Evolutionary conservation across 441 rosid species (phyloP), one percentile per base, ranked within the genome.

Genomic region (Syzygium syzygioides): DNA sequence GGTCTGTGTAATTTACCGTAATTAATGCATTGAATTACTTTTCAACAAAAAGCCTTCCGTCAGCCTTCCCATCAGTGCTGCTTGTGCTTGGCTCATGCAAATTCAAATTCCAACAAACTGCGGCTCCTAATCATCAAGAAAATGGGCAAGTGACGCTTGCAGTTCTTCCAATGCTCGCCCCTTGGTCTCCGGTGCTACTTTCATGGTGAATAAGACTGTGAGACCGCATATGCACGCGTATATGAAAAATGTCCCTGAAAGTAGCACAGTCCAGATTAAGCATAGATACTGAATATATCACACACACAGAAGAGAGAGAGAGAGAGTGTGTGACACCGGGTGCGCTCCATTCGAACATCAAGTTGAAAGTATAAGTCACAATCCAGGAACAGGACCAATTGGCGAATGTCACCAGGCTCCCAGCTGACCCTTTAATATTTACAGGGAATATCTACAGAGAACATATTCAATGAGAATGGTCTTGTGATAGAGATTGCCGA

Each of bases 131-230:
- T 30, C 79, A 32, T 32, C 32, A 9, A 18, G 25, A 66, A 54
- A 85, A 54, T 19, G 86, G 45, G 86, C 12, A 37, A 85, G 86
- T 14, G 60, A 85, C 7, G 89, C 89, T 76, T 88, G 89, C 14
- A 84, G 55, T 84, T 88, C 89, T 50, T 88, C 89, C 59, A 88
- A 56, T 23, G 87, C 64, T 62, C 66, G 57, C 52, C 89, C 89
- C 53, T 84, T 84, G 6, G 89, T 88, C 76, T 88, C 83, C 7
- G 83, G 87, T 23, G 84, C 89, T 6, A 88, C 56, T 41, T 32
- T 88, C 45, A 66, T 32, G 28, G 85, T 66, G 79, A 32, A 66
- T 18, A 32, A 32, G 79, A 32, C 25, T 18, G 79, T 84, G 50
- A 64, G 20, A 37, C 60, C 89, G 50, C 79, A 88, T 14, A 88